phyloP scores from a whole-genome alignment of 2,329 filamentous ascomycete species.

The Magnaporthales sp. region DNA sequence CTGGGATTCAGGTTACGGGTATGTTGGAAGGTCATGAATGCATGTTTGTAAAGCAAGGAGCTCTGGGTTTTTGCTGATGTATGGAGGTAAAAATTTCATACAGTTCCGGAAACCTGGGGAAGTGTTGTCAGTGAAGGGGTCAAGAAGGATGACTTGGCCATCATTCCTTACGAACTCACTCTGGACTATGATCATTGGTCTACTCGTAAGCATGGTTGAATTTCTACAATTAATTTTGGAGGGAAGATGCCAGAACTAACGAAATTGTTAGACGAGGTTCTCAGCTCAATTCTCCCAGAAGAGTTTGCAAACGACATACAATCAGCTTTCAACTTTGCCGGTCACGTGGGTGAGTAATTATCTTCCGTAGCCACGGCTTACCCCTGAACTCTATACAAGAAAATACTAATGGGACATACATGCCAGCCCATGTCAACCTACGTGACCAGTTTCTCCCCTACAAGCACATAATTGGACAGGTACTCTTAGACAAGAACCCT shows the following conservation, averaged over 20 bases:
- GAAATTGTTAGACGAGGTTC: slow-evolving; percentile 59
- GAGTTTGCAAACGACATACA: slow-evolving; percentile 74
- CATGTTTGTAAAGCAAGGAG: slow-evolving; percentile 5
- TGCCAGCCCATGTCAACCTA: slow-evolving; percentile 77
- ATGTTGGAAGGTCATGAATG: neutral
- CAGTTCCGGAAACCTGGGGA: slow-evolving; percentile 70
- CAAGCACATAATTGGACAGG: slow-evolving; percentile 75
- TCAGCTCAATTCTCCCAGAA: slow-evolving; percentile 71
- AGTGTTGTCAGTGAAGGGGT: slow-evolving; percentile 59
- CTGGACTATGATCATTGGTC: slow-evolving; percentile 83
- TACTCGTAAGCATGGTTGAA: slow-evolving; percentile 48
- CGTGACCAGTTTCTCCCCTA: slow-evolving; percentile 75
- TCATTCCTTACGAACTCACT: slow-evolving; percentile 67
- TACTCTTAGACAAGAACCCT: slow-evolving; percentile 84
- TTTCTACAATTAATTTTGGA: neutral
- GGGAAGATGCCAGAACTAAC: neutral
- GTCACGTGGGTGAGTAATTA: slow-evolving; percentile 62
- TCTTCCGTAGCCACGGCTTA: neutral
- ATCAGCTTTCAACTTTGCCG: slow-evolving; percentile 77
- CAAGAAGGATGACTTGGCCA: slow-evolving; percentile 54
- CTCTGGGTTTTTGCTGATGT: slow-evolving; percentile 4
- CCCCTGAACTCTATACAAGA: neutral
- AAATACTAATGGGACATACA: neutral
- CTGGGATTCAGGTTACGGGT: slow-evolving; percentile 46
- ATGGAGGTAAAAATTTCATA: neutral